These are phyloP conservation scores for Phytophthora syringae DNA, from an alignment of 352 stramenopile genomes.

Conservation along the genomic window DNA sequence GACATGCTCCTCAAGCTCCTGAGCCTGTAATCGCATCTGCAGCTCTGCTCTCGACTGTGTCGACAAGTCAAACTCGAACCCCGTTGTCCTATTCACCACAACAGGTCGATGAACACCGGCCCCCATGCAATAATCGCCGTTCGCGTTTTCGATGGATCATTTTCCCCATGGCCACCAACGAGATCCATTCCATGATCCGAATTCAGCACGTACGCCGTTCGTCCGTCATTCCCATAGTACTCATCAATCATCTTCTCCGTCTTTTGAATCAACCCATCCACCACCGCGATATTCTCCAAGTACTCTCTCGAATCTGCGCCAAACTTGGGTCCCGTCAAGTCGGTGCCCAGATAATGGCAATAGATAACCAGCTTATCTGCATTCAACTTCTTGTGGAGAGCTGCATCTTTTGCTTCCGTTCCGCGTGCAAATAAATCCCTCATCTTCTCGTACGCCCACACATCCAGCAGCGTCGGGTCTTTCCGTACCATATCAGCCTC, in stretches of 20 bases:
- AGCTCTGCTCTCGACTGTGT: constrained; percentile 68
- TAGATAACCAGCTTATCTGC: constrained; percentile 74
- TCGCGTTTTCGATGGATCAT: constrained; percentile 76
- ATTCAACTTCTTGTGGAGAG: constrained; percentile 55
- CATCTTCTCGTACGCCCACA: constrained; percentile 73
- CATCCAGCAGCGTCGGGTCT: constrained; percentile 73
- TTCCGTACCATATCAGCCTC: constrained; percentile 75
- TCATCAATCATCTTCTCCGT: constrained; percentile 61
- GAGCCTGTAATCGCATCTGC: constrained; percentile 45
- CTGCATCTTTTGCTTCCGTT: constrained; percentile 19
- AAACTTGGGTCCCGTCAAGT: constrained; percentile 82
- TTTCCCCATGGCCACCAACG: constrained; percentile 75
- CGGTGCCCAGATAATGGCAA: constrained; percentile 82
- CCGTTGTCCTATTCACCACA: neutral
- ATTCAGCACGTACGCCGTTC: constrained; percentile 79
- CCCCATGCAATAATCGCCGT: constrained; percentile 82
- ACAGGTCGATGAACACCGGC: constrained; percentile 57
- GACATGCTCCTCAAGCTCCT: constrained; percentile 48
- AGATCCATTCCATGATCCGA: constrained; percentile 88
- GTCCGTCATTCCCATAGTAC: constrained; percentile 69
- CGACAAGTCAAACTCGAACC: constrained; percentile 65
- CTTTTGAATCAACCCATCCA: constrained; percentile 79
- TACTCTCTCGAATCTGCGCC: constrained; percentile 75
- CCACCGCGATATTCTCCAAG: constrained; percentile 77
- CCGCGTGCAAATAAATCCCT: constrained; percentile 53